Evolutionary conservation across 371 early-diverging fungal genomes (phyloP), one percentile per base, ranked within the genome.

Genomic region (Syncephalastrum sp.): DNA sequence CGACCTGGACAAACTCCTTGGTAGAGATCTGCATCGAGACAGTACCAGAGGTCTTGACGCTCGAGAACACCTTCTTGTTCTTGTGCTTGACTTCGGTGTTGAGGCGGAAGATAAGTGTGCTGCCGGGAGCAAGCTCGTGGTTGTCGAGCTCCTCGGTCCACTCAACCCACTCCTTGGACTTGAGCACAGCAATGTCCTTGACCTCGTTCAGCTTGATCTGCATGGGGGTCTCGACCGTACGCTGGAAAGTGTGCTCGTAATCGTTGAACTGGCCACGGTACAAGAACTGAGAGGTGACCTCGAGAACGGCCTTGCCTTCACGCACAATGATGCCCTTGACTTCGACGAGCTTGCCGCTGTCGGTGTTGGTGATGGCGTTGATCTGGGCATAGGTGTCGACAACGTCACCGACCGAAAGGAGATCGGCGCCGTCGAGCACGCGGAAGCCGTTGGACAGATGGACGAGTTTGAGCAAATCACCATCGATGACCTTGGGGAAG

Each of bases 391-490:
- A 74, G 15, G 95, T 91, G 61, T 88, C 86, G 33, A 96, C 91
- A 23, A 84, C 73, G 66, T 96, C 96, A 52, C 95, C 95, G 49
- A 84, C 87, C 71, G 86, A 76, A 46, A 95, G 81, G n/a, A 89
- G 83, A 63, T 87, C 86, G 46, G 85, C 84, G 23, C 85, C 82
- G 44, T 91, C 91, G 46, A 95, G 74, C 67, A 93, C 83, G 61
- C 91, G 87, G 89, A 94, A 96, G 33, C 93, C 92, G 81, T 97
- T 97, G 66, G 90, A 88, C 57, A 97, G 82, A 72, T 97, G 97
- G 48, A 97, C 96, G 24, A 97, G 82, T 60, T 89, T 85, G 67
- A 96, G 79, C 47, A 97, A 81, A 69, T 97, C 95, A 54, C 95
- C 96, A 70, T 95, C 93, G 63, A 96, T 92, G 42, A 91, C 88